Evolutionary conservation across 805 yeast species (phyloP).

Genomic region (Suhomyces tanzawaensis): DNA sequence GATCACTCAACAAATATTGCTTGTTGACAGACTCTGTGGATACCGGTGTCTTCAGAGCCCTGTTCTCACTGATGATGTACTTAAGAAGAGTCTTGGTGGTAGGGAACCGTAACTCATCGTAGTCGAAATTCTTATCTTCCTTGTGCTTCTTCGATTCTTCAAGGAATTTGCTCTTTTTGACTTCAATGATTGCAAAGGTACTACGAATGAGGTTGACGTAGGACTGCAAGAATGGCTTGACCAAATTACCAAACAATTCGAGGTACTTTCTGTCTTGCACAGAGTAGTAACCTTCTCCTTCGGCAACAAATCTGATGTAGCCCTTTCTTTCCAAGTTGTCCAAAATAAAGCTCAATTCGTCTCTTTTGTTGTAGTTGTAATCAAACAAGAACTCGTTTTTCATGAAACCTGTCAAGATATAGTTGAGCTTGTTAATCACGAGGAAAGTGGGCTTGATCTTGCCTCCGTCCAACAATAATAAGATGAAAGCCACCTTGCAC

Average conservation of each 20-base stretch:
- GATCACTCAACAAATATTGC: constrained; percentile 39
- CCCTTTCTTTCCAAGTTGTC: constrained; percentile 17
- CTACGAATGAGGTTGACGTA: constrained; percentile 26
- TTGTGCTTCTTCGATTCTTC: constrained; percentile 7
- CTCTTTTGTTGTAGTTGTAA: constrained; percentile 32
- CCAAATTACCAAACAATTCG: constrained; percentile 25
- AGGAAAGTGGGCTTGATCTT: constrained; percentile 6
- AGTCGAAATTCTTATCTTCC: constrained; percentile 8
- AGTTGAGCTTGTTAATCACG: constrained; percentile 25
- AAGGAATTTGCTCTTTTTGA: constrained; percentile 14
- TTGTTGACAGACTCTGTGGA: constrained; percentile 36
- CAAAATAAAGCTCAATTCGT: constrained; percentile 28
- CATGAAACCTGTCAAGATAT: constrained; percentile 37
- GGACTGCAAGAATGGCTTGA: constrained; percentile 35
- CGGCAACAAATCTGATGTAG: constrained; percentile 11
- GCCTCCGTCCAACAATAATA: constrained; percentile 7
- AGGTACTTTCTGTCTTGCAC: constrained; percentile 24
- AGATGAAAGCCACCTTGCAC: constrained; percentile 42
- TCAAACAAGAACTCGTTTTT: constrained; percentile 45
- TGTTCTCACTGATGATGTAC: constrained; percentile 17
- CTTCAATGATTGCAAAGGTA: constrained; percentile 11
- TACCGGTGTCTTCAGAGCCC: constrained; percentile 12
- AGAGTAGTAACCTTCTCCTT: constrained; percentile 15
- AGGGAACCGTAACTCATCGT: constrained; percentile 21
- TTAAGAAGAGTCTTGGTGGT: constrained; percentile 33